Base-by-base conservation (phyloP, 345 rosid species). In the Ceriops tagal region DNA sequence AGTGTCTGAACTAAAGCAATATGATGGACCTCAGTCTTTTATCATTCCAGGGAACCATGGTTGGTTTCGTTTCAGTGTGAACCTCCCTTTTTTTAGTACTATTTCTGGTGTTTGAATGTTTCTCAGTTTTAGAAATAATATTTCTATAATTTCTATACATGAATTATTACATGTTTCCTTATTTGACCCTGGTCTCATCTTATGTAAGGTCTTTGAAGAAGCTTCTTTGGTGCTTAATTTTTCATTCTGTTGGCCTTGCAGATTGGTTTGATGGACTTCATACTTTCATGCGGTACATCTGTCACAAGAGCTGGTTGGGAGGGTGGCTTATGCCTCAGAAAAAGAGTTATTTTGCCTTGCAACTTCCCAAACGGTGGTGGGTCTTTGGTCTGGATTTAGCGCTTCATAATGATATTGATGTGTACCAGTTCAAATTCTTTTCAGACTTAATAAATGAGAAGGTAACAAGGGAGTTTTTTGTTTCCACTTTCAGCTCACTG, bases 281-380 rank as follows among this genome's bases (percentile, higher is more conserved):
- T 76, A 95, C 99, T 71, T 95, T 95, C 75, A 95, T 95, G 98
- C 88, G 99, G 81, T 87, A 86, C 78, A 92, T 95, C 73, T 95
- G 99, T 79, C 98, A 92, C 72, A 92, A 95, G 80, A 95, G 90
- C 82, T 95, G 99, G 99, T 83, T 95, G 84, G 99, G 99, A 28
- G 99, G 99, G 72, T 92, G 99, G 99, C 76, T 95, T 66, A 95
- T 95, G 96, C 99, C 99, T 62, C 99, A 95, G 80, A 92, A 88
- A 85, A 92, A 88, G 85, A 95, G 99, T 83, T 95, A 95, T 73
- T 95, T 92, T 84, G 96, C 98, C 28, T 81, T 95, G 87, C 96
- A 90, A 79, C 91, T 95, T 49, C 99, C 99, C 6, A 78, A 86
- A 74, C 69, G 89, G 34, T 95, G 99, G 99, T 95, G 99, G 99